A percentile compares a stretch with the other conserved stretches of the same genome.
Evolutionary conservation across 108 stramenopile genomes (phyloP).

Genomic region (Skeletonema tropicum): DNA sequence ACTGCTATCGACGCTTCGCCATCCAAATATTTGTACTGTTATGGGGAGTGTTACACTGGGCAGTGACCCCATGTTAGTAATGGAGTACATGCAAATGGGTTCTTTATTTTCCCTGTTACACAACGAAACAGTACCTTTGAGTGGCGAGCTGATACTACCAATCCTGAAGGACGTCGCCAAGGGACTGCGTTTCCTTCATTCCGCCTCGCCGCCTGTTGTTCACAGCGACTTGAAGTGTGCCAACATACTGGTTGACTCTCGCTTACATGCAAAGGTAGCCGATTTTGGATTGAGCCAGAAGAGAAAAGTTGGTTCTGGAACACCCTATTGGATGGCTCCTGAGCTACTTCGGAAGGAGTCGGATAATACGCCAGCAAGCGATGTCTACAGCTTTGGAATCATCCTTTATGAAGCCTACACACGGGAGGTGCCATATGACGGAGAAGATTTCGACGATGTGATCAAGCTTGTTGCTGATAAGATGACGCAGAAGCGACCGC

Average conservation of each 20-base stretch:
- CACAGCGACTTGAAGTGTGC: slow-evolving; percentile 67
- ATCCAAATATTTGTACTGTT: slow-evolving; percentile 72
- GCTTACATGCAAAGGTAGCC: slow-evolving; percentile 64
- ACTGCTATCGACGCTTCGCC: slow-evolving; percentile 57
- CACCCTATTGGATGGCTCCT: slow-evolving; percentile 98
- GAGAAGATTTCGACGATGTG: slow-evolving; percentile 33
- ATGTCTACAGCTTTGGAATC: slow-evolving; percentile 73
- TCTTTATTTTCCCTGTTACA: slow-evolving; percentile 65
- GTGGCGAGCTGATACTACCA: slow-evolving; percentile 54
- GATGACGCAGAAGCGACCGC: slow-evolving; percentile 53
- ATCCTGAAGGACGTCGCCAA: slow-evolving; percentile 64
- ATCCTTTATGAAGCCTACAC: slow-evolving; percentile 64
- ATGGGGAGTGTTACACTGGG: slow-evolving; percentile 29
- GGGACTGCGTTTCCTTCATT: slow-evolving; percentile 69
- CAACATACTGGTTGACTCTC: slow-evolving; percentile 64
- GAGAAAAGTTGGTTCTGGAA: slow-evolving; percentile 52
- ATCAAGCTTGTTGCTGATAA: slow-evolving; percentile 46
- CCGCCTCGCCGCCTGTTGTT: slow-evolving; percentile 62
- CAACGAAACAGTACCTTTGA: slow-evolving; percentile 56
- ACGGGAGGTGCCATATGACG: slow-evolving; percentile 65
- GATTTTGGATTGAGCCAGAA: slow-evolving; percentile 67
- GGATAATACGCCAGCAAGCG: slow-evolving; percentile 48
- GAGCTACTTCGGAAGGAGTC: slow-evolving; percentile 65
- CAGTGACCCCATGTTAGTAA: slow-evolving; percentile 64
- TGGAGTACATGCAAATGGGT: slow-evolving; percentile 75